Percentiles rank a stretch among this genome's conserved stretches.
phyloP scores from a whole-genome alignment of 2,329 filamentous ascomycete species.

The Daldinia sp. region DNA sequence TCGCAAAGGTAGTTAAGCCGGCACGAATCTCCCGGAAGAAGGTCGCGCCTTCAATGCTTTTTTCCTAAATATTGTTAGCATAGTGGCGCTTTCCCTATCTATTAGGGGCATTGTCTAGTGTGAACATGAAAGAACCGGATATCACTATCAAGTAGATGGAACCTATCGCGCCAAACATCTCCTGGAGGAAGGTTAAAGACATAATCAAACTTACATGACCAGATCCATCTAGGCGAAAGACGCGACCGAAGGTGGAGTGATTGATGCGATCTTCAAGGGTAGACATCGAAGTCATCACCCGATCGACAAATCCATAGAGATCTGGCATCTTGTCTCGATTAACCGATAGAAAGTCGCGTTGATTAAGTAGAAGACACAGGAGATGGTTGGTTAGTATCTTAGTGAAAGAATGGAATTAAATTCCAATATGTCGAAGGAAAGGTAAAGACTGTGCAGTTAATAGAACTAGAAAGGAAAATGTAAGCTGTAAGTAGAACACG shows the following conservation, averaged over 20 bases:
- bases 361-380: slow-evolving; percentile 6
- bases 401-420: not conserved
- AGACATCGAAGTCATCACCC: slow-evolving; percentile 29
- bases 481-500: not conserved
- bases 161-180: not conserved
- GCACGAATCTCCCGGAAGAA: slow-evolving; percentile 83
- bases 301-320: slow-evolving; percentile 22
- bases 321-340: slow-evolving; percentile 23
- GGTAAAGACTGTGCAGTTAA: not conserved
- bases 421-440: not conserved
- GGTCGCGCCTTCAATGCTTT: slow-evolving; percentile 71
- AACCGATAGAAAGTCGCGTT: slow-evolving; percentile 12
- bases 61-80: slow-evolving; percentile 57
- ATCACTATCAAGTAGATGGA: not conserved
- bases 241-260: slow-evolving; percentile 57
- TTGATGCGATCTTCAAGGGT: slow-evolving; percentile 45
- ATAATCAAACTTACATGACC: slow-evolving; percentile 65
- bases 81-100: not conserved
- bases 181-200: not conserved
- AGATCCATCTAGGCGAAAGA: slow-evolving; percentile 70
- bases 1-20: slow-evolving; percentile 80
- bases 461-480: not conserved
- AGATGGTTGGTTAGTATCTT: not conserved
- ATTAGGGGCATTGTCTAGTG: not conserved
- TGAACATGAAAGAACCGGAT: not conserved